Base-by-base conservation (phyloP, 2,329 filamentous ascomycete species). In the Esteya vermicola region DNA sequence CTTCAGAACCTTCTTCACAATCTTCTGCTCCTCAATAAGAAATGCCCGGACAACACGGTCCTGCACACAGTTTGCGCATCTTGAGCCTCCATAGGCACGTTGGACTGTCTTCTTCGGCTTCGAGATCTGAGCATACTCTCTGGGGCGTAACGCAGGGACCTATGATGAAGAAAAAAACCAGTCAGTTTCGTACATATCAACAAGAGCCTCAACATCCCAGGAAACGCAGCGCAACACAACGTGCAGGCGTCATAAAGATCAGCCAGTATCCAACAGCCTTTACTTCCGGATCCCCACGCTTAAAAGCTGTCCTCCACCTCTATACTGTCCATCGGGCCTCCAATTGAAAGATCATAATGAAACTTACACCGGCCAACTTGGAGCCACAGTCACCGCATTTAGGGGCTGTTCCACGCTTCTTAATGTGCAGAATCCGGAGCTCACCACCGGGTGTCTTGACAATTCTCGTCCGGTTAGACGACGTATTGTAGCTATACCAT, bases 1-100 rank as follows among this genome's bases (percentile, higher is more conserved):
- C 83, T 95, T 95, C 65, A 96, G 78, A 59, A 98, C 91, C 85
- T 98, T 98, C 86, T 98, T 98, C 70, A 98, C 91, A 58, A 98
- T 96, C 85, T 98, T 98, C 78, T 98, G 91, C 80, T 98, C 91
- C 76, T 98, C 93, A 54, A 98, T 96, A 65, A 98, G 72, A 81
- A 98, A 98, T 51, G 91, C 91, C 57, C 91, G 85, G 37, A 95
- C 85, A 55, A 98, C 85, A 57, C 91, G 83, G 75, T 98, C 91
- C 68, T 89, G 88, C 56, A 98, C 91, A 68, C 91, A 98, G 77
- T 85, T 91, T 62, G 83, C 86, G 75, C 91, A 98, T 78, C 91
- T 85, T 59, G 88, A 95, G 61, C 91, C 91, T 66, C 91, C 88
- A 67, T 98, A 98, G 60, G 91, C 88, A 59, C 91, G 86, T 74